These are phyloP conservation scores for Lentinula edodes DNA, from an alignment of 768 basidiomycete genomes.

Conservation along the genomic window DNA sequence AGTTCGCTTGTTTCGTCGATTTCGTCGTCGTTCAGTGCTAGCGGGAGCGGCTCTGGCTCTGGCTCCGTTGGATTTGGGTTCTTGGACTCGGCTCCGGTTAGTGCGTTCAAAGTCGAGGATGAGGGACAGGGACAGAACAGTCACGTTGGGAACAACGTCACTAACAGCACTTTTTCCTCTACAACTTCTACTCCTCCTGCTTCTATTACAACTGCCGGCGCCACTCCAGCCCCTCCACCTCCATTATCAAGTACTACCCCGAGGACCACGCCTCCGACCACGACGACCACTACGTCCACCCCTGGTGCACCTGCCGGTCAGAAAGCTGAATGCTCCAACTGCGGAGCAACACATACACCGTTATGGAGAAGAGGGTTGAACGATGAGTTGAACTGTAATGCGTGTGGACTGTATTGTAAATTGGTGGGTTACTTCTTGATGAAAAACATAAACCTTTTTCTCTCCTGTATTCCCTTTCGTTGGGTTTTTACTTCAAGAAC, in stretches of 20 bases:
- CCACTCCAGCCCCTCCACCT: not conserved
- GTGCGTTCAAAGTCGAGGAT: not conserved
- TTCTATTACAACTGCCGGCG: not conserved
- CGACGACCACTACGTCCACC: constrained; percentile 16
- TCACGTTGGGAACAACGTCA: not conserved
- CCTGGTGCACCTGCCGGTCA: constrained; percentile 44
- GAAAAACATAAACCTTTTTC: not conserved
- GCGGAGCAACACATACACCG: constrained; percentile 84
- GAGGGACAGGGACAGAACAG: too few relatives aligned
- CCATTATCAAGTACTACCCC: too few relatives aligned
- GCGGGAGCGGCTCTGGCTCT: too few relatives aligned
- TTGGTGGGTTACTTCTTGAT: constrained; percentile 40
- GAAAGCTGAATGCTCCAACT: constrained; percentile 85
- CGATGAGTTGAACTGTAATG: constrained; percentile 87
- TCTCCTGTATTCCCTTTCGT: not conserved
- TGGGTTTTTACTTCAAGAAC: too few relatives aligned
- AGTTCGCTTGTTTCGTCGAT: not conserved
- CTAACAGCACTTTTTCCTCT: not conserved
- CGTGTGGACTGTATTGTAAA: constrained; percentile 85
- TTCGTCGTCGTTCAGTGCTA: not conserved
- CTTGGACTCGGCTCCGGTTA: not conserved
- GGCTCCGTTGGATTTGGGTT: too few relatives aligned
- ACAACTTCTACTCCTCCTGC: not conserved
- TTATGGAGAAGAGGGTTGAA: constrained; percentile 84
- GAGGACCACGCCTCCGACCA: not conserved